Percentiles rank a stretch among this genome's conserved stretches.
These are phyloP conservation scores for Hapsidospora chrysogenum DNA, from an alignment of 495 filamentous ascomycete species.

Conservation along the genomic window DNA sequence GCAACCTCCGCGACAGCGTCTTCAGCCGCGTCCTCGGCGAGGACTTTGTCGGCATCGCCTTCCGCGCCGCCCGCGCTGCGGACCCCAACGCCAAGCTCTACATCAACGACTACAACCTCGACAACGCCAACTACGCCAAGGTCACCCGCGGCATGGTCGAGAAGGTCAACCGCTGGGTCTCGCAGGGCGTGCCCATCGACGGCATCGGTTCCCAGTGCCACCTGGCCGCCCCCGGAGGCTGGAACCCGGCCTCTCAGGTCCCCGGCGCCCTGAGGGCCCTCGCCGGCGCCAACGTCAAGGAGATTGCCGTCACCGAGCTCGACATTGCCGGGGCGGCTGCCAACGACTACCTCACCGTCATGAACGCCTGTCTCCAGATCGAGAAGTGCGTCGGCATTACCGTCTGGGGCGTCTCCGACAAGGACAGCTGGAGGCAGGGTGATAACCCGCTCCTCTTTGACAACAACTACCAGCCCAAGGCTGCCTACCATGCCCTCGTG, in stretches of 20 bases:
- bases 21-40: constrained; percentile 27
- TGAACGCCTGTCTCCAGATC: constrained; percentile 37
- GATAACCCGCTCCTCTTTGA: constrained; percentile 11
- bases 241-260: constrained; percentile 21
- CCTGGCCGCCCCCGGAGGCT: constrained; percentile 29
- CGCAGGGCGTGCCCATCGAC: constrained; percentile 35
- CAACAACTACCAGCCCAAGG: constrained; percentile 2
- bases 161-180: constrained; percentile 29
- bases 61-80: constrained; percentile 27
- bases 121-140: constrained; percentile 28
- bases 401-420: constrained; percentile 48
- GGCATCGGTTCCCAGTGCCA: constrained; percentile 44
- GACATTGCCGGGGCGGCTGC: constrained; percentile 34
- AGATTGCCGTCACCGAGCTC: constrained; percentile 47
- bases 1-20: constrained; percentile 19
- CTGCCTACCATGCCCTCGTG: constrained; percentile 1
- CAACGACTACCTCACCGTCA: constrained; percentile 34
- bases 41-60: constrained; percentile 28
- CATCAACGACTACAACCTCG: constrained; percentile 58
- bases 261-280: constrained; percentile 20
- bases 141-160: constrained; percentile 29
- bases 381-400: constrained; percentile 41
- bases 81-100: constrained; percentile 37
- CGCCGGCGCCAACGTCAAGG: constrained; percentile 31
- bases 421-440: constrained; percentile 30